These are phyloP conservation scores for Orbilia brochopaga DNA, from an alignment of 2,329 filamentous ascomycete species.

Conservation along the genomic window DNA sequence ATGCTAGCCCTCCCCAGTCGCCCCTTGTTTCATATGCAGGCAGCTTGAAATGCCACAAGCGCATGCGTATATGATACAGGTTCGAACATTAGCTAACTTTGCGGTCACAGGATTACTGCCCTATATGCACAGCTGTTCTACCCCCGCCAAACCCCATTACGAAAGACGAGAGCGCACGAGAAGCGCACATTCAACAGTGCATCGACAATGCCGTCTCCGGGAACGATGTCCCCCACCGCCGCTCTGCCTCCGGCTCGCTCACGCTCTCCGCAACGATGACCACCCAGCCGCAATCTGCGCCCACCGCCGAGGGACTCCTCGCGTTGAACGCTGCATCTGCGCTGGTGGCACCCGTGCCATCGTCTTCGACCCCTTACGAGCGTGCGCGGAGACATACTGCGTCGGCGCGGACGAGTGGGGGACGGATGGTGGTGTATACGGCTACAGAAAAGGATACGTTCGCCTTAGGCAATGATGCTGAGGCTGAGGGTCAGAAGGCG, in stretches of 20 bases:
- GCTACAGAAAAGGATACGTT: conserved; percentile 64
- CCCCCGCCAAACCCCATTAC: conserved; percentile 51
- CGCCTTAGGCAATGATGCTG: conserved; percentile 59
- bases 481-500: conserved; percentile 55
- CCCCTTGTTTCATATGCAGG: not conserved
- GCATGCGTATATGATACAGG: no score
- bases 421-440: conserved; percentile 61
- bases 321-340: not conserved
- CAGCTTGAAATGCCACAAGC: no score
- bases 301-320: not conserved
- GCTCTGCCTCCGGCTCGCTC: conserved; percentile 20
- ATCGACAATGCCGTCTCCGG: conserved; percentile 55
- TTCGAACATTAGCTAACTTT: conserved; percentile 6
- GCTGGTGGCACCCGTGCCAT: not conserved
- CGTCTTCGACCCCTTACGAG: conserved; percentile 31
- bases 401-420: conserved; percentile 50
- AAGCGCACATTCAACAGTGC: conserved; percentile 60
- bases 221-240: conserved; percentile 53
- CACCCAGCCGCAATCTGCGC: not conserved
- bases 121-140: conserved; percentile 53
- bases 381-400: conserved; percentile 53
- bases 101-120: conserved; percentile 52
- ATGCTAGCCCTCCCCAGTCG: conserved; percentile 1
- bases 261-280: not conserved
- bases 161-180: conserved; percentile 58